phyloP scores from a whole-genome alignment of 73 alveolate genomes.

The Symbiodinium pilosum region DNA sequence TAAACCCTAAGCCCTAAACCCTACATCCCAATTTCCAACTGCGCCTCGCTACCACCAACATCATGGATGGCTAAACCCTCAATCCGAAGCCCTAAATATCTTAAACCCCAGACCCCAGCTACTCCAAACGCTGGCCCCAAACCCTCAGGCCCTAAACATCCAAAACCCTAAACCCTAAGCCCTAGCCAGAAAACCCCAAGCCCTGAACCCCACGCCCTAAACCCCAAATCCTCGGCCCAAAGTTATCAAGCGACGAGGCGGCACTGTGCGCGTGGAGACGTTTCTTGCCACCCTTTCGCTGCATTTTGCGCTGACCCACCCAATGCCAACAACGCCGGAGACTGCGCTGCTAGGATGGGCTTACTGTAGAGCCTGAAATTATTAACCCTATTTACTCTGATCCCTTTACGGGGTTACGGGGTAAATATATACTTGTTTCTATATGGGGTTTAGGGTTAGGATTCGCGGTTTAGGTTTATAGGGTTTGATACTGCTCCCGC shows the following conservation, averaged over 20 bases:
- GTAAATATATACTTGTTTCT: too few relatives aligned
- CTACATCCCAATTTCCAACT: too few relatives aligned
- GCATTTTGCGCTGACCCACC: conserved; percentile 71
- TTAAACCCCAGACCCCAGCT: not conserved
- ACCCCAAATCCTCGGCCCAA: not conserved
- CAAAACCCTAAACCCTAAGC: not conserved
- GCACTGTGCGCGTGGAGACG: conserved; percentile 65
- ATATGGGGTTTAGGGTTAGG: too few relatives aligned
- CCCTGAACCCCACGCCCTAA: not conserved
- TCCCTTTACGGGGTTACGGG: too few relatives aligned
- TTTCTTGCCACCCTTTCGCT: conserved; percentile 51
- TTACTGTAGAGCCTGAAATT: not conserved
- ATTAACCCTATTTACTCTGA: too few relatives aligned
- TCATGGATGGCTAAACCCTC: not conserved
- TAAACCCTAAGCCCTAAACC: not conserved
- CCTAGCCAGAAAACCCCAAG: not conserved
- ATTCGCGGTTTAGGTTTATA: too few relatives aligned
- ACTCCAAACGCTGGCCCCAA: too few relatives aligned
- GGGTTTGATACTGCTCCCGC: too few relatives aligned
- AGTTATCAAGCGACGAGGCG: not conserved
- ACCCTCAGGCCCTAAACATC: not conserved
- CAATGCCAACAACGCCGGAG: conserved; percentile 44
- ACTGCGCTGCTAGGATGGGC: conserved; percentile 5
- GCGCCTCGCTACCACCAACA: too few relatives aligned
- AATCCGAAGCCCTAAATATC: not conserved